phyloP scores from a whole-genome alignment of 139 green algal species.

The Trebouxia sp. region DNA sequence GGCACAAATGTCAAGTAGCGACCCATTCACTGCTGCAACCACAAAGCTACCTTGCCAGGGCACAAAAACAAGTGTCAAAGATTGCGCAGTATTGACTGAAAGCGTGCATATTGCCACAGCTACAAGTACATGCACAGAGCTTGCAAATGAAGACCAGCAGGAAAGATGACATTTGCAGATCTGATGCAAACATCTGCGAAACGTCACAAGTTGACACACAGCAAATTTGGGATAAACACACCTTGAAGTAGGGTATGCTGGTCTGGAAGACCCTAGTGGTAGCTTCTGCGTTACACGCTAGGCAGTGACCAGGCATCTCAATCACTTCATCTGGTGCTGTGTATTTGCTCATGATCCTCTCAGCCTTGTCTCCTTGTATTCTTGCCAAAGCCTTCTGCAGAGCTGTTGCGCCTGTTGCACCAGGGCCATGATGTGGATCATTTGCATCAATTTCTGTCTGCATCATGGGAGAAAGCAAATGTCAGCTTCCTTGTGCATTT shows the following conservation, averaged over 20 bases:
- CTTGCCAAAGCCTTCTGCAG: conserved; percentile 28
- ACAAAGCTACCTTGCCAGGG: too few relatives aligned
- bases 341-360: conserved; percentile 21
- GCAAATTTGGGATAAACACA: neutral
- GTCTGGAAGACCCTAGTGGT: conserved; percentile 58
- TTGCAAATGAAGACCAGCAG: too few relatives aligned
- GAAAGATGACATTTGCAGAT: too few relatives aligned
- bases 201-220: neutral
- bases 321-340: conserved; percentile 51
- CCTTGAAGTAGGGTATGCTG: conserved; percentile 65
- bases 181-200: too few relatives aligned
- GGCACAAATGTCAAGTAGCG: too few relatives aligned
- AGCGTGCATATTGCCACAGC: too few relatives aligned
- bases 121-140: too few relatives aligned
- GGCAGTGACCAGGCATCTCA: conserved; percentile 57
- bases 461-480: too few relatives aligned
- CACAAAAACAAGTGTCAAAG: too few relatives aligned
- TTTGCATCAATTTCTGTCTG: conserved; percentile 14
- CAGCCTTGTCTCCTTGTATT: conserved; percentile 25
- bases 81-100: too few relatives aligned
- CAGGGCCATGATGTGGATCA: conserved; percentile 36
- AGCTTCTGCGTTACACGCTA: conserved; percentile 41
- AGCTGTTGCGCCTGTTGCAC: conserved; percentile 31
- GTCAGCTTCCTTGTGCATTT: too few relatives aligned
- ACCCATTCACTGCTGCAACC: too few relatives aligned